Conservation (phyloP, 2,329 filamentous ascomycete genomes). For the Aspergillus spinulosporus region DNA sequence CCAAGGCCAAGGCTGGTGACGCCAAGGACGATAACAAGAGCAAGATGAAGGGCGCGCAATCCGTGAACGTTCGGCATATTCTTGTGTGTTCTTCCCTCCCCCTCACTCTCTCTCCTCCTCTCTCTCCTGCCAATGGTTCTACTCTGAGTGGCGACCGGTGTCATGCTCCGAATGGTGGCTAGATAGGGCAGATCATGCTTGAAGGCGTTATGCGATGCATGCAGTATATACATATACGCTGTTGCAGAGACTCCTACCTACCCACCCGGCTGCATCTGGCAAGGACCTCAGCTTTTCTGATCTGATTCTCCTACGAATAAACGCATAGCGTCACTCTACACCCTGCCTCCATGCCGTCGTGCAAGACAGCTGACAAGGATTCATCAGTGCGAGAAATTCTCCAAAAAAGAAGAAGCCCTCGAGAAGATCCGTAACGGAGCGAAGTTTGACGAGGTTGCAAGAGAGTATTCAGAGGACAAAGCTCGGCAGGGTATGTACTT, state of each 20-base stretch:
- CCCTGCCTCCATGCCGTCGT: too few relatives aligned
- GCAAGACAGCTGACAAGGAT: background rate
- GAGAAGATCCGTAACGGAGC: conserved; percentile 59
- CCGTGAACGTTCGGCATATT: conserved; percentile 67
- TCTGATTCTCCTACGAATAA: background rate
- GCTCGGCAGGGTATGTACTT: conserved; percentile 53
- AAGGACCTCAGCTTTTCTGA: too few relatives aligned
- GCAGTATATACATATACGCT: too few relatives aligned
- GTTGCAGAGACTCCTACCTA: too few relatives aligned
- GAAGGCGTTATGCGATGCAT: too few relatives aligned
- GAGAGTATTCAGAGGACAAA: conserved; percentile 67
- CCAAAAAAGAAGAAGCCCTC: conserved; percentile 65
- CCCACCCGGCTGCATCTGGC: too few relatives aligned
- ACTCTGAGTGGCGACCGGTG: too few relatives aligned
- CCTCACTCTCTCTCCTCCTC: background rate
- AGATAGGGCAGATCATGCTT: too few relatives aligned
- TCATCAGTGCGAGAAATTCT: conserved; percentile 60
- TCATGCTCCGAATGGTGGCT: too few relatives aligned
- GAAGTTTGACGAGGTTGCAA: conserved; percentile 66
- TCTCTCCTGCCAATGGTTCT: too few relatives aligned
- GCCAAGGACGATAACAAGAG: conserved; percentile 29
- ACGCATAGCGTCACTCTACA: background rate
- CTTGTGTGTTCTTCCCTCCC: conserved; percentile 45
- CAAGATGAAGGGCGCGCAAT: conserved; percentile 58
- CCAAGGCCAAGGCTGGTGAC: conserved; percentile 36